phyloP scores from a whole-genome alignment of 805 yeast species.

The Teunomyces barrocoloradensis region DNA sequence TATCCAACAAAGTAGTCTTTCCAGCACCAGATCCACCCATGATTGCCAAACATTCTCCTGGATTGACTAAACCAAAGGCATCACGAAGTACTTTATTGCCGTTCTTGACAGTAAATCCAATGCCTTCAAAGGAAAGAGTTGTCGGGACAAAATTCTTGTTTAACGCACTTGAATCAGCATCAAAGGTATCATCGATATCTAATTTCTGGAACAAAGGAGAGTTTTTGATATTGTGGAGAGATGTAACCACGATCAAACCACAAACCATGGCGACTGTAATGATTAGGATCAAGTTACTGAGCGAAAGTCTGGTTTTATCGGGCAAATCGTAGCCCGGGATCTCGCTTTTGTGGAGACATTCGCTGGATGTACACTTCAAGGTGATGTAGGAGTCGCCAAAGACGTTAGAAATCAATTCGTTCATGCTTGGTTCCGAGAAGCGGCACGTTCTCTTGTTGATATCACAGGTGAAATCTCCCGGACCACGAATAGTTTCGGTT shows the following conservation, averaged over 20 bases:
- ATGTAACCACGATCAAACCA: constrained; percentile 39
- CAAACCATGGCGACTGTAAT: constrained; percentile 42
- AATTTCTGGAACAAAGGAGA: constrained; percentile 57
- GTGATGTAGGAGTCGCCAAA: constrained; percentile 95
- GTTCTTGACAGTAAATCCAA: constrained; percentile 52
- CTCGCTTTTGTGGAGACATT: constrained; percentile 88
- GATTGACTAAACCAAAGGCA: constrained; percentile 74
- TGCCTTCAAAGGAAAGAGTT: constrained; percentile 69
- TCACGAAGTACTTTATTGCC: constrained; percentile 57
- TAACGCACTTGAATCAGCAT: constrained; percentile 38
- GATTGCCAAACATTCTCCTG: constrained; percentile 89
- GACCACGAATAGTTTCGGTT: constrained; percentile 86
- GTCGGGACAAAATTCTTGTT: constrained; percentile 62
- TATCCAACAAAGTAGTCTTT: constrained; percentile 89
- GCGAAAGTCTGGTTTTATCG: constrained; percentile 41
- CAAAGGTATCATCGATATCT: constrained; percentile 27
- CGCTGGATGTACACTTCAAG: constrained; percentile 78
- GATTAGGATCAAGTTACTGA: constrained; percentile 47
- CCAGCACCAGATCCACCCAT: constrained; percentile 99
- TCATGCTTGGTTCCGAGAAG: constrained; percentile 95
- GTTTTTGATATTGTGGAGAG: constrained; percentile 49
- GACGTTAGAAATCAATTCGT: constrained; percentile 81
- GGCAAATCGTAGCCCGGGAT: constrained; percentile 88
- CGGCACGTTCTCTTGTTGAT: constrained; percentile 57
- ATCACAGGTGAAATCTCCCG: constrained; percentile 89